Evolutionary conservation across 768 basidiomycete species (phyloP).

Genomic region (Boletus sp.): DNA sequence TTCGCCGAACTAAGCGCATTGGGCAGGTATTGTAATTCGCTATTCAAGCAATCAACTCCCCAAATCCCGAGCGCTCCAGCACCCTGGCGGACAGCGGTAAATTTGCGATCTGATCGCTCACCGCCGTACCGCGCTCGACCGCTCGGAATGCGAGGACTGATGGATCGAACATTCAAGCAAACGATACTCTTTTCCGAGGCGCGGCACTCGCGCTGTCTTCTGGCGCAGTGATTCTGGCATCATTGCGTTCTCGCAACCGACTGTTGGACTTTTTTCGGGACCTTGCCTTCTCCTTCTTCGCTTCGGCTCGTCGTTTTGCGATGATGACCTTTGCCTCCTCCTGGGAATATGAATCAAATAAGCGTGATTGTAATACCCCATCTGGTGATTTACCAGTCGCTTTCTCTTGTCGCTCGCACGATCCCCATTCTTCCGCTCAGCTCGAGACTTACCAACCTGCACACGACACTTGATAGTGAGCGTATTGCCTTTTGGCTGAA

Average conservation of each 20-base stretch:
- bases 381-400: slow-evolving; percentile 38
- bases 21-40: slow-evolving; percentile 5
- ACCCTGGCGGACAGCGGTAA: slow-evolving; percentile 8
- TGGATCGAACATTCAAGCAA: slow-evolving; percentile 24
- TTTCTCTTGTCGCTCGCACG: slow-evolving; percentile 32
- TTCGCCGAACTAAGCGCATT: slow-evolving; percentile 20
- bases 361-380: slow-evolving; percentile 7
- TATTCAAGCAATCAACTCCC: slow-evolving; percentile 17
- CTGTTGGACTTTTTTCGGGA: slow-evolving; percentile 24
- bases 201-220: slow-evolving; percentile 7
- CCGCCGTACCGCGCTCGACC: slow-evolving; percentile 4
- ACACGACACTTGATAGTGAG: slow-evolving; percentile 14
- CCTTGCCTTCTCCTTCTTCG: slow-evolving; percentile 41
- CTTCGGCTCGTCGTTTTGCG: slow-evolving; percentile 34
- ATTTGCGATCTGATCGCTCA: slow-evolving; percentile 29
- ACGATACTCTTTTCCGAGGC: slow-evolving; percentile 36
- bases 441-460: slow-evolving; percentile 30
- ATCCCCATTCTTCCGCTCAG: slow-evolving; percentile 26
- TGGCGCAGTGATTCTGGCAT: slow-evolving; percentile 11
- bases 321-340: slow-evolving; percentile 43
- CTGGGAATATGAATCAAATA: slow-evolving; percentile 27
- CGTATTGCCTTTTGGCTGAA: slow-evolving; percentile 16
- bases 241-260: slow-evolving; percentile 12
- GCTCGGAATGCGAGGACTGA: slow-evolving; percentile 21
- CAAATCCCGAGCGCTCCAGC: background rate